These are phyloP conservation scores for Crassisporium funariophilum DNA, from an alignment of 768 basidiomycete genomes.

Conservation along the genomic window DNA sequence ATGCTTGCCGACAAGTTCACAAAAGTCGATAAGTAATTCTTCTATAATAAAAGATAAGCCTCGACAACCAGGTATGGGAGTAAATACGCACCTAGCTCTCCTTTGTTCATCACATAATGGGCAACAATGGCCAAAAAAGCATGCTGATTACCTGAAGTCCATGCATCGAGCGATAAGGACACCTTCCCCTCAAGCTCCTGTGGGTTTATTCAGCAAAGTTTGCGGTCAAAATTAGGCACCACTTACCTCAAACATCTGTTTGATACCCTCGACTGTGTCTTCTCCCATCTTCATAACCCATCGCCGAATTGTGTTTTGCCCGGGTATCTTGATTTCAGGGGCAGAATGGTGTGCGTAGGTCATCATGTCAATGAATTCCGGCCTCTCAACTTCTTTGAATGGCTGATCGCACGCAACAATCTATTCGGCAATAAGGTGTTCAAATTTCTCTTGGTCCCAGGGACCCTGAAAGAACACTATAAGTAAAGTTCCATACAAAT, in stretches of 20 bases:
- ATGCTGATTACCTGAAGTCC: conserved; percentile 33
- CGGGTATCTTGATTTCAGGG: conserved; percentile 10
- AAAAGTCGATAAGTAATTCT: conserved; percentile 38
- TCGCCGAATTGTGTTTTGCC: neutral
- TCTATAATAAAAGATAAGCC: conserved; percentile 21
- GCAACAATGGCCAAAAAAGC: conserved; percentile 32
- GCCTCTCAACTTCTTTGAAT: conserved; percentile 22
- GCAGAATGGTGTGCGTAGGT: conserved; percentile 16
- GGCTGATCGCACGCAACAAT: conserved; percentile 19
- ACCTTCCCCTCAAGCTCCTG: conserved; percentile 18
- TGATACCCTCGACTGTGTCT: conserved; percentile 13
- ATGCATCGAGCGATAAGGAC: conserved; percentile 27
- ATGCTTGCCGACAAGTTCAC: conserved; percentile 35
- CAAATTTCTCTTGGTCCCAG: conserved; percentile 19
- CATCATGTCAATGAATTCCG: conserved; percentile 16
- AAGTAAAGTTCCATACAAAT: neutral
- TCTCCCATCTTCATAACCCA: conserved; percentile 13
- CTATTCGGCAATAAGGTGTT: conserved; percentile 17
- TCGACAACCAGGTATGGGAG: neutral
- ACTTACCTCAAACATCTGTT: conserved; percentile 19
- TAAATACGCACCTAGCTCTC: conserved; percentile 21
- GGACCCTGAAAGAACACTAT: conserved; percentile 14
- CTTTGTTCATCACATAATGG: conserved; percentile 29
- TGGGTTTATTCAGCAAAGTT: neutral
- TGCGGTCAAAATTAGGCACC: neutral